These are phyloP conservation scores for Lentinus tigrinus DNA, from an alignment of 768 basidiomycete genomes.

Conservation along the genomic window DNA sequence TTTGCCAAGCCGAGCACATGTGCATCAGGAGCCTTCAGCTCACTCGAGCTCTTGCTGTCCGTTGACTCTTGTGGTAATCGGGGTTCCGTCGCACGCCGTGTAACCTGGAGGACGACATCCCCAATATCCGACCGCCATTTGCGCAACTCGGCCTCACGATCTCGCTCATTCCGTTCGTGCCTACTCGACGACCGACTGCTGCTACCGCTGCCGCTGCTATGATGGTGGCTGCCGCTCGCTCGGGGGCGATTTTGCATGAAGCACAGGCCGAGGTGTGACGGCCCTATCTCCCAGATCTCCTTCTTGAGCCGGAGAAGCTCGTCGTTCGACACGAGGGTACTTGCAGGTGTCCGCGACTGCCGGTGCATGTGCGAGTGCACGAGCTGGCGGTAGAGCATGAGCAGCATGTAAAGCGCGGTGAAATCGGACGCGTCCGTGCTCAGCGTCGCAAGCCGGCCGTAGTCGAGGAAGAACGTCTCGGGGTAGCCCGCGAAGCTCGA, in stretches of 20 bases:
- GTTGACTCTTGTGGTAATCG: conserved; percentile 7
- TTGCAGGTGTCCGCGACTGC: conserved; percentile 5
- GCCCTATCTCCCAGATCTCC: conserved; percentile 72
- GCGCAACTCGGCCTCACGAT: conserved; percentile 41
- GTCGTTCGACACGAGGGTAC: conserved; percentile 41
- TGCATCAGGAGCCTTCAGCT: conserved; percentile 44
- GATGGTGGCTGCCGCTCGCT: conserved; percentile 12
- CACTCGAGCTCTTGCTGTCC: too few species aligned
- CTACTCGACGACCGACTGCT: not conserved
- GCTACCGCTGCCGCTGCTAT: not conserved
- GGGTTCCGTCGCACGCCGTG: conserved; percentile 60
- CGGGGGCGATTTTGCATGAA: conserved; percentile 35
- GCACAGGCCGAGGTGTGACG: conserved; percentile 59
- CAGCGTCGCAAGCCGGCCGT: conserved; percentile 61
- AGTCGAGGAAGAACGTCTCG: conserved; percentile 83
- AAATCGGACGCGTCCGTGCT: conserved; percentile 74
- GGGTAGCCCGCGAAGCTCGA: conserved; percentile 50
- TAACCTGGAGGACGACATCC: conserved; percentile 75
- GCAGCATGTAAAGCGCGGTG: conserved; percentile 74
- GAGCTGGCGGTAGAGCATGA: conserved; percentile 79
- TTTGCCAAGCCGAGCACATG: conserved; percentile 58
- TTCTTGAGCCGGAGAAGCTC: conserved; percentile 62
- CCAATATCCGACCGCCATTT: conserved; percentile 55
- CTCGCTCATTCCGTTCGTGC: conserved; percentile 22
- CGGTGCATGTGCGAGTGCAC: conserved; percentile 42